These are phyloP conservation scores for Niveomyces coronatus DNA, from an alignment of 2,329 filamentous ascomycete genomes.

Conservation along the genomic window DNA sequence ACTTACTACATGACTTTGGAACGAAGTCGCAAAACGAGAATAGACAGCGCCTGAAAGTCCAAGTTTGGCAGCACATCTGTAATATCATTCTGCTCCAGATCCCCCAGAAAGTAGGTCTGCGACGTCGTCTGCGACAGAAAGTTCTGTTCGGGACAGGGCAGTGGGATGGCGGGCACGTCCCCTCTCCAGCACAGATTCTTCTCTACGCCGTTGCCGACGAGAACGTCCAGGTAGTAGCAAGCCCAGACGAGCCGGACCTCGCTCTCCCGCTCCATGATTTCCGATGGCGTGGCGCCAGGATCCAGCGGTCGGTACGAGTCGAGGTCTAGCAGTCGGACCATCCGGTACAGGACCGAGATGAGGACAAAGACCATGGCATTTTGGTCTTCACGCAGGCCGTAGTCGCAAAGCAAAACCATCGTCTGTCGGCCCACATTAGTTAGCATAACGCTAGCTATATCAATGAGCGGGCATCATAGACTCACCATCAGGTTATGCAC, in stretches of 20 bases:
- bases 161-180: constrained; percentile 13
- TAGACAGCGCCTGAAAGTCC: constrained; percentile 12
- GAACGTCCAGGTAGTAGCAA: constrained; percentile 15
- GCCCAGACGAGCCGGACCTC: constrained; percentile 17
- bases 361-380: constrained; percentile 16
- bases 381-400: constrained; percentile 14
- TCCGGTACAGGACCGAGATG: constrained; percentile 14
- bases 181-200: constrained; percentile 16
- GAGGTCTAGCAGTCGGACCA: constrained; percentile 14
- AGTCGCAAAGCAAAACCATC: constrained; percentile 15
- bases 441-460: constrained; percentile 14
- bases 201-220: constrained; percentile 14
- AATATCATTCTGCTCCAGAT: constrained; percentile 11
- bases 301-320: constrained; percentile 11
- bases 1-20: constrained; percentile 14
- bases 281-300: background rate
- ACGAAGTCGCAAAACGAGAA: constrained; percentile 14
- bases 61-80: constrained; percentile 9
- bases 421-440: constrained; percentile 11
- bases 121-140: constrained; percentile 11
- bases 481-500: constrained; percentile 16
- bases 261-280: constrained; percentile 12
- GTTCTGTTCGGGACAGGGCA: constrained; percentile 13
- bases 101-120: constrained; percentile 6
- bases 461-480: background rate